A percentile compares a stretch with the other conserved stretches of the same genome.
Evolutionary conservation across 2,329 filamentous ascomycete genomes (phyloP).

Genomic region (Sclerotinia minor): DNA sequence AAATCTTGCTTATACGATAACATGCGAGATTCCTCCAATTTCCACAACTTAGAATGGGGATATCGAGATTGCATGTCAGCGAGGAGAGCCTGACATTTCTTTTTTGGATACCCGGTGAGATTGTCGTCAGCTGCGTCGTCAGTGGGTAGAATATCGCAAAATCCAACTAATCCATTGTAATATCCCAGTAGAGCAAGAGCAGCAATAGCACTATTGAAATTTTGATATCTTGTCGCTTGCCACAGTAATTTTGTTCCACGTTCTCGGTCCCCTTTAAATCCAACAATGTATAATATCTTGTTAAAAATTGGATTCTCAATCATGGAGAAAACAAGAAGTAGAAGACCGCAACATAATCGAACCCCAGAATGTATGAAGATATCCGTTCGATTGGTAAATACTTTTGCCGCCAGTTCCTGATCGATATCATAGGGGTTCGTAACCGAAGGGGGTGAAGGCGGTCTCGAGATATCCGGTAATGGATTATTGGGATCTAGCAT

Average conservation of each 20-base stretch:
- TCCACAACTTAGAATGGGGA: conserved; percentile 81
- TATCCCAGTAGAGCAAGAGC: conserved; percentile 79
- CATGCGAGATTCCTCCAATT: conserved; percentile 82
- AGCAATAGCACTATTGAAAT: conserved; percentile 90
- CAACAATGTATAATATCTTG: conserved; percentile 82
- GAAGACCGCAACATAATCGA: conserved; percentile 84
- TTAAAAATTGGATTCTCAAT: conserved; percentile 82
- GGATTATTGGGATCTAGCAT: neutral
- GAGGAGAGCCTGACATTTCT: conserved; percentile 67
- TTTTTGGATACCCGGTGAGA: conserved; percentile 69
- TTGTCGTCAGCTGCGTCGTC: conserved; percentile 56
- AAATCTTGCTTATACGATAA: conserved; percentile 66
- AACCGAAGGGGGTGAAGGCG: conserved; percentile 22
- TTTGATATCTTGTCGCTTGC: conserved; percentile 81
- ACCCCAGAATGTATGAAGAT: conserved; percentile 85
- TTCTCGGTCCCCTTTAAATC: conserved; percentile 85
- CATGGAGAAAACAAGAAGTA: conserved; percentile 86
- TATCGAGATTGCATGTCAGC: conserved; percentile 74
- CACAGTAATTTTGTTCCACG: conserved; percentile 84
- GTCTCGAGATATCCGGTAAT: conserved; percentile 15
- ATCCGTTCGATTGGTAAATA: conserved; percentile 76
- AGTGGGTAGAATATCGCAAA: conserved; percentile 80
- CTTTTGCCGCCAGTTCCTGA: conserved; percentile 52
- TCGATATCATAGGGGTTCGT: conserved; percentile 34
- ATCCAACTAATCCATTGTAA: conserved; percentile 83